Percentiles rank a stretch among this genome's conserved stretches.
Conservation (phyloP, 2,329 filamentous ascomycete genomes). For the Aureobasidium sp. region DNA sequence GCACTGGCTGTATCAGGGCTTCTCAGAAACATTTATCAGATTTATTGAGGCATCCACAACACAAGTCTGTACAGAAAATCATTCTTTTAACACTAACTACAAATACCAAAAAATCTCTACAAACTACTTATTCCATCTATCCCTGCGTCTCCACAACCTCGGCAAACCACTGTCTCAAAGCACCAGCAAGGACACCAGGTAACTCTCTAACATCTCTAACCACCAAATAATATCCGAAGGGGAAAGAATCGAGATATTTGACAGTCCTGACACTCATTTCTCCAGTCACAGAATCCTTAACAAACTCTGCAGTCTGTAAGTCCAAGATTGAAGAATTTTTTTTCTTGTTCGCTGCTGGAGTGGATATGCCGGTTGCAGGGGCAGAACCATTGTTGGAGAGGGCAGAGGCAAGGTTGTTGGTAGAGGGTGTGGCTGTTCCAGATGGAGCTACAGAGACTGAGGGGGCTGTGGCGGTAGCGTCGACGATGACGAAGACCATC, state of each 20-base stretch:
- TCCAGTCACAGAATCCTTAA: conserved; percentile 55
- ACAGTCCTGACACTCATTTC: conserved; percentile 68
- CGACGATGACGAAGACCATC: conserved; percentile 96
- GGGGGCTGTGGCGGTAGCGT: conserved; percentile 39
- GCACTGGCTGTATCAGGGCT: no score
- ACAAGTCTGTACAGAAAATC: no score
- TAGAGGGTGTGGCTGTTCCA: background rate
- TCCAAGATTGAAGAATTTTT: conserved; percentile 67
- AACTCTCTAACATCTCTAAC: conserved; percentile 88
- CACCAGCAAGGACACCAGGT: conserved; percentile 75
- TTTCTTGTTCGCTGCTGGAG: conserved; percentile 31
- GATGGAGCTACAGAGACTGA: background rate
- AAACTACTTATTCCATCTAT: background rate
- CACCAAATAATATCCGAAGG: conserved; percentile 94
- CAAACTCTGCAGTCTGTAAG: conserved; percentile 78
- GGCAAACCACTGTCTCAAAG: conserved; percentile 94
- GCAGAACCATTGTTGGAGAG: background rate
- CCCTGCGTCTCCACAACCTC: conserved; percentile 47
- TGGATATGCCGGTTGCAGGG: background rate
- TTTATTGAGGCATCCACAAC: no score
- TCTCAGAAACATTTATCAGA: no score
- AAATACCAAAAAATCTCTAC: background rate
- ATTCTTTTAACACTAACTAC: no score
- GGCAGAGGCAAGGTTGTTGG: conserved; percentile 17
- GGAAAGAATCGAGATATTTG: conserved; percentile 90